Conservation (phyloP, 208 protist genomes). For the Leptomonas seymouri region DNA sequence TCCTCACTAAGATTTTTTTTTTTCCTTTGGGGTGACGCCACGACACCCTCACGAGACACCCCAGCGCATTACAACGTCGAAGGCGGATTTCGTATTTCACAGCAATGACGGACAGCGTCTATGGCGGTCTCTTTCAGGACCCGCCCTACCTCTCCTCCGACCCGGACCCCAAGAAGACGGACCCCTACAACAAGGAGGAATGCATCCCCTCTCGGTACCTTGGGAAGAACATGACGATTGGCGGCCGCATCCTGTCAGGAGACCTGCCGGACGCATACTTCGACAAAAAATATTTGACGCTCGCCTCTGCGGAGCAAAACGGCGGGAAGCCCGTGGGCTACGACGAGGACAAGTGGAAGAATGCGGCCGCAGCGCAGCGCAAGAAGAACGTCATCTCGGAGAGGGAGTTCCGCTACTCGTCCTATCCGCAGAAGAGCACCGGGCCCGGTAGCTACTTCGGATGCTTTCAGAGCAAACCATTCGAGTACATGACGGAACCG, state of each 20-base stretch:
- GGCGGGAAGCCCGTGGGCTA: conserved; percentile 59
- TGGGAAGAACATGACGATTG: conserved; percentile 71
- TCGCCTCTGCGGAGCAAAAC: conserved; percentile 81
- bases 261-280: conserved; percentile 63
- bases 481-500: conserved; percentile 78
- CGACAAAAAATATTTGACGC: conserved; percentile 77
- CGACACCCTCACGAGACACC: too few species aligned
- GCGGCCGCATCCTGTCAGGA: conserved; percentile 40
- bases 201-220: conserved; percentile 80
- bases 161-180: conserved; percentile 69
- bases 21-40: too few species aligned
- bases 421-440: conserved; percentile 71
- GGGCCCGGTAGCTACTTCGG: conserved; percentile 86
- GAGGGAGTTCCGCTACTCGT: conserved; percentile 74
- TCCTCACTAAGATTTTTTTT: too few species aligned
- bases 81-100: not conserved
- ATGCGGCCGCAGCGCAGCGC: conserved; percentile 26
- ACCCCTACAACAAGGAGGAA: conserved; percentile 84
- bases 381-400: conserved; percentile 56
- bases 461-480: conserved; percentile 77
- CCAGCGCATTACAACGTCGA: too few species aligned
- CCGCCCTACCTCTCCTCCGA: conserved; percentile 75
- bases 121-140: conserved; percentile 88
- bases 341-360: conserved; percentile 45
- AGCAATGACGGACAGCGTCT: conserved; percentile 75